A percentile compares a stretch with the other conserved stretches of the same genome.
phyloP scores from a whole-genome alignment of 2,329 filamentous ascomycete genomes.

The Apiospora hydei region DNA sequence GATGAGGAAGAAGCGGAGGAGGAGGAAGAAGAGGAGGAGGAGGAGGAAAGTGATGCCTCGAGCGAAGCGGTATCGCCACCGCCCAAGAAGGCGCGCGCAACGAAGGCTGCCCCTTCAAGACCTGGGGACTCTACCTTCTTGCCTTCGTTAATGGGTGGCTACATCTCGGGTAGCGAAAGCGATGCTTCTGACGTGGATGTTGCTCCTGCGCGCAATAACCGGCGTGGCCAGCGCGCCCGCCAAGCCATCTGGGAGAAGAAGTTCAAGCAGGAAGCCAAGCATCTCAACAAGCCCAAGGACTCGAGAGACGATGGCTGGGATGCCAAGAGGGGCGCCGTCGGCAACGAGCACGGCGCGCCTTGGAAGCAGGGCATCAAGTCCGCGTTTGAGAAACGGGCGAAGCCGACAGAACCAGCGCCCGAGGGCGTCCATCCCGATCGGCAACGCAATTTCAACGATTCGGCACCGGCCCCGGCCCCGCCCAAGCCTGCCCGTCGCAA shows the following conservation, averaged over 20 bases:
- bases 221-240: constrained; percentile 78
- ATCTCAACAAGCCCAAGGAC: constrained; percentile 56
- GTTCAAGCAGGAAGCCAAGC: constrained; percentile 74
- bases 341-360: constrained; percentile 38
- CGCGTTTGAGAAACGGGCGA: constrained; percentile 36
- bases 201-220: constrained; percentile 70
- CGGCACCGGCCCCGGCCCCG: constrained; percentile 1
- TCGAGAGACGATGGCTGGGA: constrained; percentile 64
- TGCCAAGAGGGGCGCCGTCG: constrained; percentile 61
- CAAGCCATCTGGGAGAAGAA: constrained; percentile 84
- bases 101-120: constrained; percentile 32
- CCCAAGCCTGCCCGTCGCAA: background rate
- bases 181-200: constrained; percentile 71
- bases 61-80: constrained; percentile 36
- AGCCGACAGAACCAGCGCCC: constrained; percentile 27
- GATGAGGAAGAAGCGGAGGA: constrained; percentile 40
- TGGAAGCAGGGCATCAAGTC: constrained; percentile 60
- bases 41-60: constrained; percentile 33
- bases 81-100: constrained; percentile 40
- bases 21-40: constrained; percentile 38
- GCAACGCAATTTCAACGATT: constrained; percentile 44
- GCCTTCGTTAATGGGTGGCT: constrained; percentile 79
- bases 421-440: constrained; percentile 41
- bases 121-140: constrained; percentile 67
- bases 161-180: constrained; percentile 78